Evolutionary conservation across 176 grass and related monocot species (phyloP).

Genomic region (Rhynchospora tenuis): DNA sequence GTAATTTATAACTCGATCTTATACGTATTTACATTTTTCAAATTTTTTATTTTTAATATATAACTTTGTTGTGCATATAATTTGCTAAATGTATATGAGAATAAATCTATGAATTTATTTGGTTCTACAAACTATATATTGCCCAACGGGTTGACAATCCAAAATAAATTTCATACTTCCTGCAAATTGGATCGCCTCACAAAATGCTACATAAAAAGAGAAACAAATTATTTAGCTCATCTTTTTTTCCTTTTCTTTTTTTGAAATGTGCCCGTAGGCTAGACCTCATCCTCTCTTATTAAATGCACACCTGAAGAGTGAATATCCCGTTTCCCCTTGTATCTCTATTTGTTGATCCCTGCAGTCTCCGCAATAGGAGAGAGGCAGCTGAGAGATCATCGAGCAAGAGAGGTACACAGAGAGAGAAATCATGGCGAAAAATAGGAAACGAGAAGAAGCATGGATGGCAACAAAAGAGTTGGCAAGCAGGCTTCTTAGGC

Average conservation of each 20-base stretch:
- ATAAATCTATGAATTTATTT: no score
- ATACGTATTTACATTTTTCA: no score
- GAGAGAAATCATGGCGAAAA: not conserved
- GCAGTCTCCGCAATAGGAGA: not conserved
- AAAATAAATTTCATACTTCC: no score
- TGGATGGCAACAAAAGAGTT: conserved; percentile 35
- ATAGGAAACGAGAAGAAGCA: conserved; percentile 6
- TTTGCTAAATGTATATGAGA: no score
- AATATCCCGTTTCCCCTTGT: not conserved
- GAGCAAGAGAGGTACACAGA: not conserved
- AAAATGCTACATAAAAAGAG: not conserved
- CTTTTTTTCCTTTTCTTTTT: no score
- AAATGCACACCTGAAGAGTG: not conserved
- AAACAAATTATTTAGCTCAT: not conserved
- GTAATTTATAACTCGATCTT: no score
- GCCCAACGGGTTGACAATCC: no score
- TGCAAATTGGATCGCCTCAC: not conserved
- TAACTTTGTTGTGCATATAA: no score
- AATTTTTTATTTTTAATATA: no score
- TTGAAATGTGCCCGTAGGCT: no score
- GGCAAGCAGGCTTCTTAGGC: conserved; percentile 18
- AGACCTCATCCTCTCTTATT: not conserved
- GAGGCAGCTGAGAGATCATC: not conserved
- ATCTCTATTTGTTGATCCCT: not conserved
- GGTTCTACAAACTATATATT: no score